Base-by-base conservation (phyloP, 176 grass and related monocot genomes). In the Ampelocalamus luodianensis region DNA sequence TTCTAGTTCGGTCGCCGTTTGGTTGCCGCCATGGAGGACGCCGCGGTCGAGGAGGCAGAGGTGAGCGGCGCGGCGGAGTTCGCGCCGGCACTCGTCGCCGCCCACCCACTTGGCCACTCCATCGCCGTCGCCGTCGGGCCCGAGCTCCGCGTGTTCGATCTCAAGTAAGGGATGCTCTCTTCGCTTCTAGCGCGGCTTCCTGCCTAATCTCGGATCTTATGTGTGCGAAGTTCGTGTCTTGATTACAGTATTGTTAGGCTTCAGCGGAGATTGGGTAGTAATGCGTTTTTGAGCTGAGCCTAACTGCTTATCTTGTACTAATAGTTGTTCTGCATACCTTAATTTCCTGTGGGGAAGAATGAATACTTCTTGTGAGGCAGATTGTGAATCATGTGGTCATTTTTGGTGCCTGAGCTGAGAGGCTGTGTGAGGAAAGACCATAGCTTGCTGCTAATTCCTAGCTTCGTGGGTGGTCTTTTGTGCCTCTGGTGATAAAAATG, bases 141-240 rank as follows among this genome's bases (percentile, higher is more conserved):
- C 72, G 91, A 96, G 71, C 96, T 99, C 51, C 96, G 96, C 46
- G 78, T 84, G 51, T 99, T 94, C 18, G 84, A 96, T 94, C 78
- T 96, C 78, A 87, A 79, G 96, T 99, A 82, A 88, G 81, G 39
- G 76, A 8, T 9, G 14, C 29, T 6, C 44, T 46, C 26, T 17
- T 63, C 44, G 23, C 18, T 64, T 44, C 34, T 18, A 39, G 38
- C 27, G 10, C 3, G 0, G 12, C 16, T 43, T 40, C 65, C 22
- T 49, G 8, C 27, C 20, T 37, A 65, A 9, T 5, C 11, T 12
- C 4, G 66, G 13, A 24, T 48, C 15, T 73, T 10, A 3, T 37
- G 76, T 24, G 23, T 20, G 24, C 0, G 0, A 23, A 65, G 18
- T 18, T 65, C 5, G 36, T 84, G 81, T 59, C 69, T 49, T 3